phyloP scores from a whole-genome alignment of 1,139 yeast genomes.

The Hansenula sp. region DNA sequence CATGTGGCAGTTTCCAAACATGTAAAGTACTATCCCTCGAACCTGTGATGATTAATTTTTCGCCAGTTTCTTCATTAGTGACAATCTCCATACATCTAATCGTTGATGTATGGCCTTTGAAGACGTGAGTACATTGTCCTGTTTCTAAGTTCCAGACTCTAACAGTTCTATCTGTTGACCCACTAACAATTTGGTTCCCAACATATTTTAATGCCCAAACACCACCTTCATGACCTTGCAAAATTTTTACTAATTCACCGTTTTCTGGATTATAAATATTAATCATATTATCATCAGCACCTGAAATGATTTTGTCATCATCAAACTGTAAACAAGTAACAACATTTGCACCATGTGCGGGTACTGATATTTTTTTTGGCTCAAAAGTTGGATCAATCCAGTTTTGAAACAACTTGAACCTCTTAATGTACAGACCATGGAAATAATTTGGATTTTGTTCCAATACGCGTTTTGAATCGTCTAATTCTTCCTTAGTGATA shows the following conservation, averaged over 20 bases:
- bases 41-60: slow-evolving; percentile 75
- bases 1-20: slow-evolving; percentile 68
- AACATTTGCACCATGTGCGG: slow-evolving; percentile 76
- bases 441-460: slow-evolving; percentile 15
- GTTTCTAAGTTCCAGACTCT: slow-evolving; percentile 83
- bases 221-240: slow-evolving; percentile 93
- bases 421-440: slow-evolving; percentile 32
- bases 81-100: slow-evolving; percentile 87
- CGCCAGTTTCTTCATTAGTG: slow-evolving; percentile 58
- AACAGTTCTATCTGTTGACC: slow-evolving; percentile 89
- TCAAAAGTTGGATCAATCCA: slow-evolving; percentile 79
- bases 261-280: slow-evolving; percentile 76
- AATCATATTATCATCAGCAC: slow-evolving; percentile 84
- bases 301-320: slow-evolving; percentile 86
- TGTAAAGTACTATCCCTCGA: slow-evolving; percentile 87
- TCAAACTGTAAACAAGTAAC: slow-evolving; percentile 95
- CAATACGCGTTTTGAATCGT: slow-evolving; percentile 13
- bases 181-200: slow-evolving; percentile 76
- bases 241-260: slow-evolving; percentile 63
- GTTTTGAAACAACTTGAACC: slow-evolving; percentile 60
- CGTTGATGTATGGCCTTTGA: slow-evolving; percentile 88
- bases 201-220: slow-evolving; percentile 96
- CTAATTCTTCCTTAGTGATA: slow-evolving; percentile 30
- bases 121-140: slow-evolving; percentile 78
- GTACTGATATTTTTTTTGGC: slow-evolving; percentile 68